Conservation (phyloP, 2,329 filamentous ascomycete species). For the Claviceps sp. region DNA sequence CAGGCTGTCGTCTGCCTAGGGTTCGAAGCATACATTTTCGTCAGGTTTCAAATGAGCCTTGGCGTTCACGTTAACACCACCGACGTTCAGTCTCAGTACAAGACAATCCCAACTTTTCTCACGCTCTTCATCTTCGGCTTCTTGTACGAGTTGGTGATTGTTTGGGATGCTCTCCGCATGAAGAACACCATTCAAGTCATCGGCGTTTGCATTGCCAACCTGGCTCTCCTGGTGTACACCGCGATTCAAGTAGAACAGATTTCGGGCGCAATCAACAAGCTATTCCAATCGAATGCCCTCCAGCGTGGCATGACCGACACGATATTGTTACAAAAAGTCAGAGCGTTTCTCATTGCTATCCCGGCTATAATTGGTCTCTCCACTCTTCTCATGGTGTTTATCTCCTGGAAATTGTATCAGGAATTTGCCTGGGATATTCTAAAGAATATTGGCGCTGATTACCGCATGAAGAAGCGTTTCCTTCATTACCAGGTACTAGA, state of each 20-base stretch:
- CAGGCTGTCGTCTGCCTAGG: constrained; percentile 72
- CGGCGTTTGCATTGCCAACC: constrained; percentile 82
- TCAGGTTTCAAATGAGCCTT: constrained; percentile 60
- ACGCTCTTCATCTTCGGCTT: constrained; percentile 96
- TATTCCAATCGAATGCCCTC: constrained; percentile 36
- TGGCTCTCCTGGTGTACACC: constrained; percentile 84
- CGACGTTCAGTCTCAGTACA: constrained; percentile 37
- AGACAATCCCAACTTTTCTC: constrained; percentile 85
- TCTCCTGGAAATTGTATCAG: constrained; percentile 92
- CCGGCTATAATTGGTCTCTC: constrained; percentile 70
- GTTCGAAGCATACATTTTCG: constrained; percentile 91
- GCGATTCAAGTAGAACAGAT: constrained; percentile 91
- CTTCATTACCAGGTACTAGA: constrained; percentile 75
- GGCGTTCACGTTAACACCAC: constrained; percentile 24
- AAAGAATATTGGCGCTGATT: constrained; percentile 95
- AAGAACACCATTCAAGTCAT: constrained; percentile 99
- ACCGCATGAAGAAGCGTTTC: constrained; percentile 93
- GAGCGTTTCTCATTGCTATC: constrained; percentile 70
- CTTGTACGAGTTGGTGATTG: constrained; percentile 76
- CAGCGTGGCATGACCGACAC: constrained; percentile 14
- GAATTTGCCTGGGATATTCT: constrained; percentile 99
- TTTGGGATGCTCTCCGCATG: constrained; percentile 83
- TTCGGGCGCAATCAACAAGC: constrained; percentile 48
- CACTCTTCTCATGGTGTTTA: constrained; percentile 58
- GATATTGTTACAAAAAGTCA: constrained; percentile 54